Evolutionary conservation across 768 basidiomycete genomes (phyloP).

Genomic region (Boletus rubescentipes): DNA sequence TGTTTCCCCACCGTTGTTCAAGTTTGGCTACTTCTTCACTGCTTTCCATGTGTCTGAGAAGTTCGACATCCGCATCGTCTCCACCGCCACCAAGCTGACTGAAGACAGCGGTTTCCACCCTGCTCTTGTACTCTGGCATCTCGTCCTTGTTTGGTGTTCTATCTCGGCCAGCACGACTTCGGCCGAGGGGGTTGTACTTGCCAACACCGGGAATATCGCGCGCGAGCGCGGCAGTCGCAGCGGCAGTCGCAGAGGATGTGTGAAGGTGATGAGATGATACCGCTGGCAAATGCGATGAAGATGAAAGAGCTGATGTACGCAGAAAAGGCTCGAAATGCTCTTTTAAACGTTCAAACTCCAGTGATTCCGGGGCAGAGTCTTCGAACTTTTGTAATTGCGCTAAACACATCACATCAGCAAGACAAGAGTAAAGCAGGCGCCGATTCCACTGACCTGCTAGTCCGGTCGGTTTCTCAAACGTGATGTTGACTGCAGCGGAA

Average conservation of each 20-base stretch:
- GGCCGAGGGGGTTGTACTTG: slow-evolving; percentile 67
- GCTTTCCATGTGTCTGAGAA: slow-evolving; percentile 61
- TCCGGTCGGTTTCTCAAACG: slow-evolving; percentile 95
- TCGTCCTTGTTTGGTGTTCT: slow-evolving; percentile 71
- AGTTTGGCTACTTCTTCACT: slow-evolving; percentile 63
- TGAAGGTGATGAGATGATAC: slow-evolving; percentile 67
- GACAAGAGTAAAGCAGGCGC: neutral
- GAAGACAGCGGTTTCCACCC: slow-evolving; percentile 61
- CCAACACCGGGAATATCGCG: slow-evolving; percentile 83
- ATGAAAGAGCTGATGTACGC: slow-evolving; percentile 74
- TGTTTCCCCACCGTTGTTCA: slow-evolving; percentile 78
- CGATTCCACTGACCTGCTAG: slow-evolving; percentile 66
- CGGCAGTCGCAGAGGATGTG: slow-evolving; percentile 81
- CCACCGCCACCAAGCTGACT: slow-evolving; percentile 56
- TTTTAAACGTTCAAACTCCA: slow-evolving; percentile 93
- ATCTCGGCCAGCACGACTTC: slow-evolving; percentile 53
- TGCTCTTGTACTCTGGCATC: slow-evolving; percentile 72
- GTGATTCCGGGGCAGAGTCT: slow-evolving; percentile 77
- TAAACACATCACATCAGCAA: slow-evolving; percentile 30
- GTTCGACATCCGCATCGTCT: slow-evolving; percentile 69
- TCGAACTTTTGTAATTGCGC: slow-evolving; percentile 90
- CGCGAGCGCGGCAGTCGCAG: slow-evolving; percentile 84
- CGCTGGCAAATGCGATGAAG: slow-evolving; percentile 55
- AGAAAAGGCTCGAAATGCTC: slow-evolving; percentile 97
- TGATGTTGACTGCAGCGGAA: slow-evolving; percentile 86